Evolutionary conservation across 2,329 filamentous ascomycete genomes (phyloP).

Genomic region (Aureobasidium sp.): DNA sequence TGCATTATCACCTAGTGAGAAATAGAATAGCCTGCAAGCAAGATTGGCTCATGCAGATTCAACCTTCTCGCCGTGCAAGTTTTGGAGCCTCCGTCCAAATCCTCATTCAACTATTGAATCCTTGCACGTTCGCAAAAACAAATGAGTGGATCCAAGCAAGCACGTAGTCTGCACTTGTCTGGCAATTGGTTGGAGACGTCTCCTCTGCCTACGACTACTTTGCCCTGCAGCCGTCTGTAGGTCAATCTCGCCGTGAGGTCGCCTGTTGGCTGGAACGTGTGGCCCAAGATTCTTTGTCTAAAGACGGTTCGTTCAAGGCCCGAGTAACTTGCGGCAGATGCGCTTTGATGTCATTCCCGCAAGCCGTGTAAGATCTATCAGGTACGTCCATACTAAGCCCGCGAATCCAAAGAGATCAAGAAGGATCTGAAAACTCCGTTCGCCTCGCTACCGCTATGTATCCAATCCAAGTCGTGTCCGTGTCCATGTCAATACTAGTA

Average conservation of each 20-base stretch:
- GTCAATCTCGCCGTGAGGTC: not conserved
- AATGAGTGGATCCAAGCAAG: not conserved
- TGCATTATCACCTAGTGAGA: not conserved
- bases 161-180: slow-evolving; percentile 2
- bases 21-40: too few relatives aligned
- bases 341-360: not conserved
- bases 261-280: not conserved
- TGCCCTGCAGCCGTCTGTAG: not conserved
- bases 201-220: too few relatives aligned
- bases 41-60: not conserved
- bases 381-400: slow-evolving; percentile 1
- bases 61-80: not conserved
- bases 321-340: not conserved
- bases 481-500: not conserved
- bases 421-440: not conserved
- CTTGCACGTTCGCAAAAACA: slow-evolving; percentile 3
- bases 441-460: slow-evolving; percentile 1
- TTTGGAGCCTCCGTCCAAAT: not conserved
- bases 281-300: not conserved
- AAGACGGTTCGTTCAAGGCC: not conserved
- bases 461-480: not conserved
- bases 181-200: not conserved
- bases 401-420: not conserved
- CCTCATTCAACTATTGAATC: not conserved
- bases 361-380: not conserved